Evolutionary conservation across 176 grass and related monocot species (phyloP).

Genomic region (Eragrostis nindensis): DNA sequence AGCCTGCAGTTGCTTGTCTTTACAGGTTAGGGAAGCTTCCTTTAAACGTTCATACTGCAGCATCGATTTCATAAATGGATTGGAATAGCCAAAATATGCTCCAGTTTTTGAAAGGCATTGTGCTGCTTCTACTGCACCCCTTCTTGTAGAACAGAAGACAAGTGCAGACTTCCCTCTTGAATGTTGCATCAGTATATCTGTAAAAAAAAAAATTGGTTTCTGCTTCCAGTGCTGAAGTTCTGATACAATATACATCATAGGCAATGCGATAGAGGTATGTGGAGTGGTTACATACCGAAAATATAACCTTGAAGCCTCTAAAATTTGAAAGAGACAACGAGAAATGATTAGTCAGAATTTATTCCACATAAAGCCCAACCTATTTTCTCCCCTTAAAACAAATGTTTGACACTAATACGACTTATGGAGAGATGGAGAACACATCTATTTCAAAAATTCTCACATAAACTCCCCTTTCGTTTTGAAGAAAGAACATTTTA

Average conservation of each 20-base stretch:
- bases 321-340: conserved; percentile 47
- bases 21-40: conserved; percentile 79
- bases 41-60: conserved; percentile 78
- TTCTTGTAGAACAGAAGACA: conserved; percentile 97
- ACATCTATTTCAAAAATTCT: conserved; percentile 25
- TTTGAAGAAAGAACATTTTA: conserved; percentile 27
- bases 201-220: conserved; percentile 40
- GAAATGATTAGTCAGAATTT: conserved; percentile 19
- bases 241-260: conserved; percentile 7
- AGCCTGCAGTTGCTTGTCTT: conserved; percentile 82
- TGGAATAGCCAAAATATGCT: conserved; percentile 70
- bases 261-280: conserved; percentile 26
- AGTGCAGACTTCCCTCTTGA: conserved; percentile 93
- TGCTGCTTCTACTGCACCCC: conserved; percentile 85
- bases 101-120: conserved; percentile 80
- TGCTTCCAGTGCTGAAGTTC: conserved; percentile 37
- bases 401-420: conserved; percentile 20
- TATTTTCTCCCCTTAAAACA: conserved; percentile 15
- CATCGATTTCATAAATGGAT: conserved; percentile 89
- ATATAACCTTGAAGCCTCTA: conserved; percentile 92
- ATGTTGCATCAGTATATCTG: conserved; percentile 97
- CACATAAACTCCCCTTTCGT: neutral
- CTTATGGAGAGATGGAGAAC: conserved; percentile 27
- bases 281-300: conserved; percentile 61
- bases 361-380: conserved; percentile 36